Evolutionary conservation across 1,284 basidiomycete species (phyloP).

Genomic region (Moniliella sp.): DNA sequence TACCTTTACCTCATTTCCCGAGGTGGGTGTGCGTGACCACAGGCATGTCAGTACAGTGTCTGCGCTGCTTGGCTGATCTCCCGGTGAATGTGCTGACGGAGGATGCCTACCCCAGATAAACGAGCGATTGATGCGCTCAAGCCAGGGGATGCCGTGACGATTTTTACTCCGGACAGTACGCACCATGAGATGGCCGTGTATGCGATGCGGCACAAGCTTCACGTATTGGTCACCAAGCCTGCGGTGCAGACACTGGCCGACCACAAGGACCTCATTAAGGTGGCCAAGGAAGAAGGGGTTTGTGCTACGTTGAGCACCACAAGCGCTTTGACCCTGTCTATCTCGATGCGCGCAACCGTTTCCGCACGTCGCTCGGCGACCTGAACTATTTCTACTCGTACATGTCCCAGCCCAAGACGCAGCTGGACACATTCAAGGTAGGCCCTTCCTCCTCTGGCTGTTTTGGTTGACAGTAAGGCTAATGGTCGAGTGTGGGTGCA

Average conservation of each 20-base stretch:
- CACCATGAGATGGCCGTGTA: slow-evolving; percentile 66
- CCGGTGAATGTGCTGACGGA: neutral
- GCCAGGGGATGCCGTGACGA: slow-evolving; percentile 63
- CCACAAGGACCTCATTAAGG: slow-evolving; percentile 54
- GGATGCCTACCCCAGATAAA: slow-evolving; percentile 44
- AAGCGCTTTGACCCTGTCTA: slow-evolving; percentile 67
- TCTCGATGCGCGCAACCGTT: slow-evolving; percentile 58
- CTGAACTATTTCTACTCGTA: slow-evolving; percentile 53
- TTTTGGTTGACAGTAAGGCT: no score
- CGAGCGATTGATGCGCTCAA: slow-evolving; percentile 56
- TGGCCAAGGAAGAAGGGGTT: slow-evolving; percentile 57
- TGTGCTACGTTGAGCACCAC: slow-evolving; percentile 71
- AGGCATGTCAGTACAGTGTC: slow-evolving; percentile 48
- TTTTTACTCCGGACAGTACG: slow-evolving; percentile 56
- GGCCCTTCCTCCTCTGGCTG: neutral
- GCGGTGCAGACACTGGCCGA: slow-evolving; percentile 64
- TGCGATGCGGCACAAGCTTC: slow-evolving; percentile 59
- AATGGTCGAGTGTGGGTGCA: no score
- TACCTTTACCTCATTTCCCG: slow-evolving; percentile 59
- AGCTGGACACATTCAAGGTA: slow-evolving; percentile 67
- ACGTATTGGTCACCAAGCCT: slow-evolving; percentile 77
- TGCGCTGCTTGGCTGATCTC: neutral
- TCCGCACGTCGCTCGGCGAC: slow-evolving; percentile 53
- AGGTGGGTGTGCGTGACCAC: slow-evolving; percentile 48
- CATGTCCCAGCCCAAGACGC: slow-evolving; percentile 85